Conservation (phyloP, 129 eudicot species). For the sunflower (Helianthus annuus) region HanXRQr2.0-SUNRISE NC_035443.2:170589641-170590140, state of each 20-base stretch:
- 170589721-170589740: too few relatives aligned
- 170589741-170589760: too few relatives aligned
- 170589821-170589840: constrained; percentile 6
- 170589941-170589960: constrained; percentile 51
- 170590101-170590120: background rate
- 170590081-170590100: background rate
- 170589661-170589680: too few relatives aligned
- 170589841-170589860: constrained; percentile 39
- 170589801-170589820: constrained; percentile 45
- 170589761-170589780: background rate
- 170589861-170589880: constrained; percentile 22
- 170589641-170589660: constrained; percentile 57
- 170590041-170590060: constrained; percentile 84
- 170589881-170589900: constrained; percentile 26
- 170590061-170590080: constrained; percentile 49
- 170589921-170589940: constrained; percentile 43
- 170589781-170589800: constrained; percentile 41
- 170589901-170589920: constrained; percentile 12
- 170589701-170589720: too few relatives aligned
- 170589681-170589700: too few relatives aligned
- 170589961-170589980: constrained; percentile 55
- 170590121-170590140: background rate
- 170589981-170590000: constrained; percentile 44
- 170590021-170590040: constrained; percentile 72
- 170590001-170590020: constrained; percentile 8